phyloP scores from a whole-genome alignment of 2,329 filamentous ascomycete genomes.

The Taxawa tesnikishii region DNA sequence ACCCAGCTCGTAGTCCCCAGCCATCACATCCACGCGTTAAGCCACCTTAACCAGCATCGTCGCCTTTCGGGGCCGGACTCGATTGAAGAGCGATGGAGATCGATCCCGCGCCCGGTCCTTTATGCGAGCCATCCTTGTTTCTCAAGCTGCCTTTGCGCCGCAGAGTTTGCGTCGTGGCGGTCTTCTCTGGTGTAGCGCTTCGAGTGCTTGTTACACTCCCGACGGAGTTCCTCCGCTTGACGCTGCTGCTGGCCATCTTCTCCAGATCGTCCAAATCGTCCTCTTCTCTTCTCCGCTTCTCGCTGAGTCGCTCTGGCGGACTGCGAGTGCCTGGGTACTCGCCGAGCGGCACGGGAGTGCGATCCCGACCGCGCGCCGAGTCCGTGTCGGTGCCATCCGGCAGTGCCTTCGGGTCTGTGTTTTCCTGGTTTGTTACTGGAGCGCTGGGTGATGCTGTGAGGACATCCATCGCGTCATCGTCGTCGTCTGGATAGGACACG shows the following conservation, averaged over 20 bases:
- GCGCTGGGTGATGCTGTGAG: conserved; percentile 18
- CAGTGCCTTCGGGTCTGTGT: conserved; percentile 7
- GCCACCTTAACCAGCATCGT: no score
- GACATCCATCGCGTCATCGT: conserved; percentile 46
- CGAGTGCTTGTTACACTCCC: conserved; percentile 13
- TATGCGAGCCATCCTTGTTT: conserved; percentile 26
- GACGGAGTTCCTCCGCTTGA: conserved; percentile 29
- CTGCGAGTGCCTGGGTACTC: conserved; percentile 21
- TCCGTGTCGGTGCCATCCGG: neutral
- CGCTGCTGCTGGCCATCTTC: conserved; percentile 51
- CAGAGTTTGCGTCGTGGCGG: conserved; percentile 21
- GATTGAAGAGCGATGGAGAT: no score
- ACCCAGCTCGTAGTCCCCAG: no score
- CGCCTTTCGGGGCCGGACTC: no score
- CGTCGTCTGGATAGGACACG: conserved; percentile 88
- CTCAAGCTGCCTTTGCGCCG: conserved; percentile 31
- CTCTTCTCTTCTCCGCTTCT: conserved; percentile 84
- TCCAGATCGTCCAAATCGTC: conserved; percentile 89
- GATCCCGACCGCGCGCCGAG: conserved; percentile 11
- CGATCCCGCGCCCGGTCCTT: no score
- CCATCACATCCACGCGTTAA: no score
- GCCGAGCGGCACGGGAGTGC: conserved; percentile 13
- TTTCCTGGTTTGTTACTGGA: conserved; percentile 13
- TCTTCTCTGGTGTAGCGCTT: conserved; percentile 5
- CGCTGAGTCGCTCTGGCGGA: conserved; percentile 66